Conservation (phyloP, 345 rosid genomes). For the Euphorbia peplus region DNA sequence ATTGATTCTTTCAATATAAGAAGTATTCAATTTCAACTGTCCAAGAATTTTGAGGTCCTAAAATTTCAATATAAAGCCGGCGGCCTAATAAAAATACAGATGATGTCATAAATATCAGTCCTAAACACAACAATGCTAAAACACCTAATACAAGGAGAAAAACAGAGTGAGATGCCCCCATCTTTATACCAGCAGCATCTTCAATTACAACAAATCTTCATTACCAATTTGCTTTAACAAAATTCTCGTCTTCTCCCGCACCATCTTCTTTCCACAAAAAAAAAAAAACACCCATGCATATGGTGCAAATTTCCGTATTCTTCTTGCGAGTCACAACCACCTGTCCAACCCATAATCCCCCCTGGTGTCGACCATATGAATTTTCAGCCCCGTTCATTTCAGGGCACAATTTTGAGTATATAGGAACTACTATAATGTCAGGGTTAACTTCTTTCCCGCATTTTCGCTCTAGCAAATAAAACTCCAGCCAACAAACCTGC, state of each 20-base stretch:
- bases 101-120: background rate
- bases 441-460: constrained; percentile 58
- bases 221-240: background rate
- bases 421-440: background rate
- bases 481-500: constrained; percentile 92
- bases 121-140: background rate
- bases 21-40: too few species aligned
- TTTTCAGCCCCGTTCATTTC: background rate
- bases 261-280: background rate
- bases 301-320: background rate
- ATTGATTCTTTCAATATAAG: too few species aligned
- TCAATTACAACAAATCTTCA: constrained; percentile 6
- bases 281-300: too few species aligned
- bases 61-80: background rate
- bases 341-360: background rate
- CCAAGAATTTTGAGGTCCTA: background rate
- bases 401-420: background rate
- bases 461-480: constrained; percentile 85
- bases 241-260: background rate
- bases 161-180: background rate
- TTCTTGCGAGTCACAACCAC: background rate
- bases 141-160: background rate
- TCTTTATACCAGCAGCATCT: background rate
- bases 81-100: background rate
- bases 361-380: background rate